Evolutionary conservation across 805 yeast species (phyloP), one percentile per base, ranked within the genome.

Genomic region (Saturnispora gosingensis): DNA sequence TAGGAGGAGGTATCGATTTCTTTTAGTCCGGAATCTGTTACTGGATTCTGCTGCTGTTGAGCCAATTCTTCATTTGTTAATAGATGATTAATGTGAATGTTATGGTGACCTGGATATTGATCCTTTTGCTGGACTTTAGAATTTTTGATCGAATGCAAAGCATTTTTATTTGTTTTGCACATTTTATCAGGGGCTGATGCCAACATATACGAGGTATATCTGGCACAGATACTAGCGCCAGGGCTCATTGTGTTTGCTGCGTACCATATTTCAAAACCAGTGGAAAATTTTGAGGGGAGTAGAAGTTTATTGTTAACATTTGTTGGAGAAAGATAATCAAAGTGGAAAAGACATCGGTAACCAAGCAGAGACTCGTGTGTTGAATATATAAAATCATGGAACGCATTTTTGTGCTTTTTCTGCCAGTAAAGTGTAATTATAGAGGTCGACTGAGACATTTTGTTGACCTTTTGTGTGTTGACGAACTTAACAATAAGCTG

Each of bases 231-330:
- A 0, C 96, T 87, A 18, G 90, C 64, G 0, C 97, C 98, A 0
- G 97, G 97, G 53, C 91, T 83, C 76, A 88, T 83, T 45, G 86
- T 83, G 44, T 76, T 66, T 0, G 88, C 80, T 1, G 96, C 96
- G 58, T 85, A 85, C 91, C 96, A 93, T 4, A 88, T 56, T 67
- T 93, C 99, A 9, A 85, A 78, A 0, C 99, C 99, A 0, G 87
- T 58, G 81, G 75, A 43, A 80, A 80, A 13, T 9, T 93, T 82
- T 53, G 69, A 63, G 6, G 67, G 54, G 32, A 63, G 61, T 18
- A 46, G 44, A 1, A 51, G 43, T 1, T 35, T 40, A 9, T 30
- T 45, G 10, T 46, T 36, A 6, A 49, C 48, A 4, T 52, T n/a
- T 30, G 45, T 53, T 18, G 53, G 49, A 9, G 48, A 46, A 18